Percentiles rank a stretch among this genome's conserved stretches.
Evolutionary conservation across 208 protist species (phyloP).

Genomic region (Wallacemonas sp.): DNA sequence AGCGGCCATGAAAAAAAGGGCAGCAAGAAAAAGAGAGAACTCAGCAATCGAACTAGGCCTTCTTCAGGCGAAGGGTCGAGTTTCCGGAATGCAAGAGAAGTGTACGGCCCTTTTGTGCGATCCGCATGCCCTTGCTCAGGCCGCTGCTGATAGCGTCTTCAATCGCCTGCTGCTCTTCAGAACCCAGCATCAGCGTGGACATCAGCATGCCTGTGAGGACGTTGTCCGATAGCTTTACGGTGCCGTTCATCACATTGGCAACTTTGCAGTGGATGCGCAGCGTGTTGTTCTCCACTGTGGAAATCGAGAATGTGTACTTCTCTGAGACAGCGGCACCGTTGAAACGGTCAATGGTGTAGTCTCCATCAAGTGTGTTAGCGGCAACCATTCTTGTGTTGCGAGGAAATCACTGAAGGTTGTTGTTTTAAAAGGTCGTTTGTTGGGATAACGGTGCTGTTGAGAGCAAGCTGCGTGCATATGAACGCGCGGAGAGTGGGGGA

Average conservation of each 20-base stretch:
- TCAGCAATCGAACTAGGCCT: not conserved
- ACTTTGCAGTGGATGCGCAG: constrained; percentile 3
- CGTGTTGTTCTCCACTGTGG: not conserved
- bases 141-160: constrained; percentile 13
- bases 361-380: not conserved
- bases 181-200: constrained; percentile 21
- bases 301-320: constrained; percentile 10
- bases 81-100: constrained; percentile 7
- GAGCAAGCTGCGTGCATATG: too few relatives aligned
- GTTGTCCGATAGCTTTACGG: constrained; percentile 9
- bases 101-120: constrained; percentile 6
- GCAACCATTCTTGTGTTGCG: not conserved
- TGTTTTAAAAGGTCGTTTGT: too few relatives aligned
- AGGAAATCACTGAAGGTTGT: not conserved
- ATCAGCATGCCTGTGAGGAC: constrained; percentile 22
- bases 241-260: constrained; percentile 20
- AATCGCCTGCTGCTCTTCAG: constrained; percentile 14
- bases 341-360: constrained; percentile 8
- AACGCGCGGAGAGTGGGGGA: not conserved
- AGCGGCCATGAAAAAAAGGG: not conserved
- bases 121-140: constrained; percentile 27
- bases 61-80: constrained; percentile 4
- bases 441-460: too few relatives aligned
- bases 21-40: not conserved
- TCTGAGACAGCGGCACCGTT: constrained; percentile 5